Conservation (phyloP, 1,139 yeast genomes). For the Nakaseomyces sp. region DNA sequence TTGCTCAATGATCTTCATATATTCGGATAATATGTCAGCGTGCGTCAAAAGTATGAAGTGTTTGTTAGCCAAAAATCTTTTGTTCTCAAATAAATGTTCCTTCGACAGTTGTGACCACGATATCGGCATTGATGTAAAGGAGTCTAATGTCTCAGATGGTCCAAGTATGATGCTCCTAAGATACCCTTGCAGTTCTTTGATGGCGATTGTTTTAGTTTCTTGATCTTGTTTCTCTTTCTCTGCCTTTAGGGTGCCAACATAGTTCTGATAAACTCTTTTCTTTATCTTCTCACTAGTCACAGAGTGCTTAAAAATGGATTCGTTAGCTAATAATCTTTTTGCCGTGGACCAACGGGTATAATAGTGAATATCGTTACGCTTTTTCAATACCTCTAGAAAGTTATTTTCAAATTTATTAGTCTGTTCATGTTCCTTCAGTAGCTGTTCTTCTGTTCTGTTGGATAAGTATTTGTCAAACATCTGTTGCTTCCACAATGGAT, state of each 20-base stretch:
- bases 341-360: constrained; percentile 63
- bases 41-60: constrained; percentile 46
- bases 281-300: constrained; percentile 52
- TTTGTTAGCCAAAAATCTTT: constrained; percentile 50
- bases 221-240: constrained; percentile 34
- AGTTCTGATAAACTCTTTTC: constrained; percentile 44
- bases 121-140: constrained; percentile 4
- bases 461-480: constrained; percentile 58
- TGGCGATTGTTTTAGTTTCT: constrained; percentile 40
- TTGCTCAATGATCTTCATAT: constrained; percentile 36
- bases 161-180: constrained; percentile 24
- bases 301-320: constrained; percentile 58
- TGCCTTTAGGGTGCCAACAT: constrained; percentile 36
- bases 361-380: constrained; percentile 38
- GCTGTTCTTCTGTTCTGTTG: constrained; percentile 46
- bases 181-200: constrained; percentile 45
- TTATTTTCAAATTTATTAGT: constrained; percentile 48
- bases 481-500: constrained; percentile 51
- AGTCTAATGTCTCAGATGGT: constrained; percentile 8
- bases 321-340: constrained; percentile 45
- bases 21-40: constrained; percentile 49
- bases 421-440: constrained; percentile 44
- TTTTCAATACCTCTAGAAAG: constrained; percentile 43
- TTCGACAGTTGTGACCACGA: constrained; percentile 23
- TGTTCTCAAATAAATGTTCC: constrained; percentile 41